Evolutionary conservation across 768 basidiomycete species (phyloP), one percentile per base, ranked within the genome.

Genomic region (Suillus tomentosus): DNA sequence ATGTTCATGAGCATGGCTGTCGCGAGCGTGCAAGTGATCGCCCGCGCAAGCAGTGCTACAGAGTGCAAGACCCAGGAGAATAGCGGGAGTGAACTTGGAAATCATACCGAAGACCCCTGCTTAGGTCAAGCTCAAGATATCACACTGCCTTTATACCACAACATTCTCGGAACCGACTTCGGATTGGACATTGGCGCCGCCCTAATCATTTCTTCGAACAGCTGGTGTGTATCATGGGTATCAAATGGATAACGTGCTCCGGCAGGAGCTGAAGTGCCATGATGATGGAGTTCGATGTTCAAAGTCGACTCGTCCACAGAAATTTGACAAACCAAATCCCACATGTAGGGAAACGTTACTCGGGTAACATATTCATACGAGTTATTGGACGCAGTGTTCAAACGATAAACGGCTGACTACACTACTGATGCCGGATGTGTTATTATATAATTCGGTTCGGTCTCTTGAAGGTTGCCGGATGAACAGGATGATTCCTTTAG

Each of bases 1-100:
- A 59, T 80, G 78, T 24, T 62, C 71, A 65, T 80, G 79, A 15
- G 67, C 71, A 56, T 76, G 68, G 19, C 68, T 68, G 34, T 67
- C 71, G 67, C 62, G 77, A 66, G 62, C 66, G n/a, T 34, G 19
- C 19, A 54, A 54, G 31, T 66, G 62, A 42, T 60, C 15, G 24
- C 69, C 70, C 10, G 61, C 42, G 45, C 70, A 73, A 53, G 75
- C 72, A n/a, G 57, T 17, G 14, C 24, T 3, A 19, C 24, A 11
- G 22, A 63, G 36, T 42, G 60, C 68, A 31, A 75, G 55, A 19
- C 66, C 62, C 9, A 66, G 42, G 37, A 75, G 59, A 31, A 63
- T 61, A 48, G 70, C 34, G 3, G 69, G 24, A 31, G 39, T 60
- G 6, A 75, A 37, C 36, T 37, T 37, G 36, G 10, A n/a, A 37